Evolutionary conservation across 1,284 basidiomycete species (phyloP), one percentile per base, ranked within the genome.

Genomic region (Pseudozyma flocculosa): DNA sequence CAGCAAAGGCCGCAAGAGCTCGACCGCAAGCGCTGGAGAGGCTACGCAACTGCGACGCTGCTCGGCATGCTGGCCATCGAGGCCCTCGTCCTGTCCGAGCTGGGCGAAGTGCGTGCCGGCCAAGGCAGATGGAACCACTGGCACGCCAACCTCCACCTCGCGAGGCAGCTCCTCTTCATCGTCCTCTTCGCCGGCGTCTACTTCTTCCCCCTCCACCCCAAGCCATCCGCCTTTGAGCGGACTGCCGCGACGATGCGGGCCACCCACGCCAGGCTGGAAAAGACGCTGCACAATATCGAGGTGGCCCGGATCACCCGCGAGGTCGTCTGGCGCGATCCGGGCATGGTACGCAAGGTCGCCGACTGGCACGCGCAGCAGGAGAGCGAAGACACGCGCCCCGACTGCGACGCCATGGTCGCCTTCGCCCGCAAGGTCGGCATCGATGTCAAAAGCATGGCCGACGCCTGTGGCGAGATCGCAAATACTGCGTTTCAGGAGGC

Each of bases 121-220:
- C 26, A 40, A 1, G 52, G 52, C 1, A 47, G 57, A 1, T 34
- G 55, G 32, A 64, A 64, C 38, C 61, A 64, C 38, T 64, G 61
- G 61, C 61, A 60, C 34, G 47, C 57, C 39, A 64, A 64, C 34
- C 36, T 64, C 10, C 48, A 64, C 40, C 36, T 64, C 26, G 11
- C 54, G 2, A 50, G 61, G 24, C 61, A 64, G 36, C 14, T 56
- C 29, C 48, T 51, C 11, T 51, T 54, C 21, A 37, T 50, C 14
- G 9, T 36, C 2, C 48, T 64, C 30, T 53, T 54, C n/a, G n/a
- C 46, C 32, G 36, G 50, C 48, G 36, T 60, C 48, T 64, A 60
- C 24, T 38, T 60, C n/a, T 60, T 40, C 2, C 61, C 61, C 2
- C 22, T 48, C 7, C 46, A 47, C 1, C 37, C 34, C 22, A 38